These are phyloP conservation scores for Ambrosiella xylebori DNA, from an alignment of 2,329 filamentous ascomycete genomes.

Conservation along the genomic window DNA sequence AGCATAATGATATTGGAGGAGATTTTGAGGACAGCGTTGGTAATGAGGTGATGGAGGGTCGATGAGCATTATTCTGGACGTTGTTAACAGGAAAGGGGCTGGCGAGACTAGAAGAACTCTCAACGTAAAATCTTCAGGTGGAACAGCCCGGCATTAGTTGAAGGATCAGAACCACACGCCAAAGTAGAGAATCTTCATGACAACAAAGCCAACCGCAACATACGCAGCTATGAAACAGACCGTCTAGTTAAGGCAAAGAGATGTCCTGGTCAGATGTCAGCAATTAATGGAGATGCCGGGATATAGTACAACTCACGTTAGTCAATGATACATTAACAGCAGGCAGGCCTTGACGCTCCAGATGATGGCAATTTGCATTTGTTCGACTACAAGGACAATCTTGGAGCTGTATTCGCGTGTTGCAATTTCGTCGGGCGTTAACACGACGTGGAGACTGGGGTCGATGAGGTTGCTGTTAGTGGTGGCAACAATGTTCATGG, in stretches of 20 bases:
- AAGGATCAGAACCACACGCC: constrained; percentile 40
- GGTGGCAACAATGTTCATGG: constrained; percentile 35
- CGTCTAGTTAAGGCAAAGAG: constrained; percentile 27
- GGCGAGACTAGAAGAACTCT: constrained; percentile 10
- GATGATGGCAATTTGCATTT: constrained; percentile 41
- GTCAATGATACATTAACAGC: constrained; percentile 37
- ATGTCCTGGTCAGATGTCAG: constrained; percentile 20
- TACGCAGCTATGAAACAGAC: constrained; percentile 34
- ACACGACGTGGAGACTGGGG: constrained; percentile 24
- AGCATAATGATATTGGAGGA: constrained; percentile 43
- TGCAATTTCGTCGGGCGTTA: constrained; percentile 28
- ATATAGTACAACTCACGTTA: constrained; percentile 26
- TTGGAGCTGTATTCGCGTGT: constrained; percentile 36
- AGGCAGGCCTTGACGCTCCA: constrained; percentile 40
- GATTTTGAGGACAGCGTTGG: constrained; percentile 42
- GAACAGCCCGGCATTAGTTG: constrained; percentile 38
- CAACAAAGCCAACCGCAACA: constrained; percentile 27
- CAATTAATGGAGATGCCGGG: neutral
- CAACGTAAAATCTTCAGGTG: constrained; percentile 27
- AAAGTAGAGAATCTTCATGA: constrained; percentile 32
- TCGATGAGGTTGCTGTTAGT: constrained; percentile 45
- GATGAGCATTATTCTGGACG: constrained; percentile 36
- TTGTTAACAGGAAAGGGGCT: neutral
- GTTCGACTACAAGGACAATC: constrained; percentile 42
- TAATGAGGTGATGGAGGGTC: constrained; percentile 37